Percentiles rank a stretch among this genome's conserved stretches.
These are phyloP conservation scores for Hypomontagnella monticulosa DNA, from an alignment of 495 filamentous ascomycete genomes.

Conservation along the genomic window DNA sequence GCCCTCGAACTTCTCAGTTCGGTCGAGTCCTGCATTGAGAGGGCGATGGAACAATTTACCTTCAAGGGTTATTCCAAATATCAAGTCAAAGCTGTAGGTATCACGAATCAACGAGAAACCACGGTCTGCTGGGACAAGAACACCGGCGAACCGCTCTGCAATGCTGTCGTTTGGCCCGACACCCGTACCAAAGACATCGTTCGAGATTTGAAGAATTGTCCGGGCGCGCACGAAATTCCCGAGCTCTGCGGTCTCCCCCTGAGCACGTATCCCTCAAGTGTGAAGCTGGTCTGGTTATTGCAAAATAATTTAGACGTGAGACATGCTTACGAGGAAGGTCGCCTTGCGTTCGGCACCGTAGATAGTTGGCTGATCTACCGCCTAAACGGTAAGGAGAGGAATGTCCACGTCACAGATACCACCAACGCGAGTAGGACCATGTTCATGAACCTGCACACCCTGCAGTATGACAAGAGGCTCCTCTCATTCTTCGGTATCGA, in stretches of 20 bases:
- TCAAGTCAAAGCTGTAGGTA: constrained; percentile 86
- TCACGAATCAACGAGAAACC: constrained; percentile 96
- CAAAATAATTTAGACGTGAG: constrained; percentile 75
- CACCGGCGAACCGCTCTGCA: constrained; percentile 86
- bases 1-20: constrained; percentile 80
- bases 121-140: constrained; percentile 88
- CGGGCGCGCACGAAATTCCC: constrained; percentile 73
- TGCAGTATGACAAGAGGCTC: constrained; percentile 84
- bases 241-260: constrained; percentile 87
- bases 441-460: constrained; percentile 92
- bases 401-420: constrained; percentile 83
- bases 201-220: constrained; percentile 75
- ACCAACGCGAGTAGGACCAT: constrained; percentile 95
- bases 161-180: constrained; percentile 95
- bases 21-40: constrained; percentile 85
- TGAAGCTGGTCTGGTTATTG: constrained; percentile 89
- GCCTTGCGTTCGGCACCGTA: constrained; percentile 90
- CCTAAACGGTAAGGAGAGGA: constrained; percentile 75
- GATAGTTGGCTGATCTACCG: constrained; percentile 93
- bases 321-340: constrained; percentile 80
- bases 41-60: constrained; percentile 77
- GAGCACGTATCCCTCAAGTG: constrained; percentile 92
- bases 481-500: constrained; percentile 87
- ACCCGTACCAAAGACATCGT: constrained; percentile 83
- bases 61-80: constrained; percentile 73